phyloP scores from a whole-genome alignment of 1,139 yeast species.

The Blastobotrys ciferrii region DNA sequence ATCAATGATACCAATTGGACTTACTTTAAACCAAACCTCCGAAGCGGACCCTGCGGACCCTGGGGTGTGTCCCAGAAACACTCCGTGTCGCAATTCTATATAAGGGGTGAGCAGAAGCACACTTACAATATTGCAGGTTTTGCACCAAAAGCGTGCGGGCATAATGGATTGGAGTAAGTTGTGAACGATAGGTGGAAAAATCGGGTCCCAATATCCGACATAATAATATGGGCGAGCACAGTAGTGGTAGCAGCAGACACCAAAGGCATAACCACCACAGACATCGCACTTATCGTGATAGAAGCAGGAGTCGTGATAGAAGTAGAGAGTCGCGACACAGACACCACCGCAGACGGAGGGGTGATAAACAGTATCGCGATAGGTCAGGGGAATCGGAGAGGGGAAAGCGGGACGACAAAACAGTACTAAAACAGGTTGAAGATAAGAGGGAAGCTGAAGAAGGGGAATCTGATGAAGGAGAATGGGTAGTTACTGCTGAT shows the following conservation, averaged over 20 bases:
- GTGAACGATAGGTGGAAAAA: background rate
- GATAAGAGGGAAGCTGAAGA: constrained; percentile 18
- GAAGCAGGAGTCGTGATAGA: constrained; percentile 11
- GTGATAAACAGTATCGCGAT: background rate
- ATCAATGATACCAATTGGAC: too few relatives aligned
- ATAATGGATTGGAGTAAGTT: too few relatives aligned
- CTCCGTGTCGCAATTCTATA: too few relatives aligned
- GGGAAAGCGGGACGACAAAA: constrained; percentile 7
- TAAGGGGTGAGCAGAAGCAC: too few relatives aligned
- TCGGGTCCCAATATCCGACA: constrained; percentile 2
- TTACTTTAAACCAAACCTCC: too few relatives aligned
- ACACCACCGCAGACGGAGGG: background rate
- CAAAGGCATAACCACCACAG: constrained; percentile 17
- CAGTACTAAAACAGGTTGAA: constrained; percentile 9
- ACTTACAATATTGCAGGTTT: constrained; percentile 43
- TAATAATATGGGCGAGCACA: constrained; percentile 2
- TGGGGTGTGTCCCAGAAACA: too few relatives aligned
- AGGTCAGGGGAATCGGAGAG: constrained; percentile 1
- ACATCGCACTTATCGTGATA: constrained; percentile 10
- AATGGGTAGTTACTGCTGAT: constrained; percentile 16
- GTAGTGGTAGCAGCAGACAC: constrained; percentile 10
- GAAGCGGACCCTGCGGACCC: too few relatives aligned
- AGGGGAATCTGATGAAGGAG: constrained; percentile 31
- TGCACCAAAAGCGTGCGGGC: constrained; percentile 39
- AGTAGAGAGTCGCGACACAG: constrained; percentile 8